phyloP scores from a whole-genome alignment of 2,329 filamentous ascomycete genomes.

The Claviceps citrina region DNA sequence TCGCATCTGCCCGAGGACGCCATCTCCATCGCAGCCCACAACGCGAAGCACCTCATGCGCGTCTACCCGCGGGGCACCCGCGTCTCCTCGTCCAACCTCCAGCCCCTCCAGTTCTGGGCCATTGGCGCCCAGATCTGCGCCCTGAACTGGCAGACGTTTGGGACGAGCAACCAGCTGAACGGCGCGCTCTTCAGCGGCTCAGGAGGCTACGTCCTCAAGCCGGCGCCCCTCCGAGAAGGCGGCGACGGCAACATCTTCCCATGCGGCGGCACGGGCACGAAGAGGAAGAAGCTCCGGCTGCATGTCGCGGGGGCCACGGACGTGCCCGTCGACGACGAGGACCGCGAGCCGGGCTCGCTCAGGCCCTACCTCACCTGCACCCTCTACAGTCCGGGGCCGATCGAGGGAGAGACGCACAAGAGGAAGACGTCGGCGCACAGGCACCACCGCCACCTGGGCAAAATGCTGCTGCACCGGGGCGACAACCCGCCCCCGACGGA shows the following conservation, averaged over 20 bases:
- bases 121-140: slow-evolving; percentile 54
- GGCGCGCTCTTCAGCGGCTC: slow-evolving; percentile 51
- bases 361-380: slow-evolving; percentile 52
- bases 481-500: slow-evolving; percentile 44
- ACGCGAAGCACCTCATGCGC: slow-evolving; percentile 51
- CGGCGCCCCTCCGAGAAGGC: slow-evolving; percentile 39
- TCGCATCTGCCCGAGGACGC: slow-evolving; percentile 32
- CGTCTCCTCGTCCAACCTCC: slow-evolving; percentile 50
- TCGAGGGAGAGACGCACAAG: slow-evolving; percentile 36
- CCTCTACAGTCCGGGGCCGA: slow-evolving; percentile 41
- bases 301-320: slow-evolving; percentile 48
- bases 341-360: slow-evolving; percentile 35
- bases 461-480: slow-evolving; percentile 40
- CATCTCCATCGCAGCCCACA: slow-evolving; percentile 40
- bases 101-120: slow-evolving; percentile 49
- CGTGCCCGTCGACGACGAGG: slow-evolving; percentile 38
- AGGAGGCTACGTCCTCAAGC: slow-evolving; percentile 51
- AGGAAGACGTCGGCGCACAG: slow-evolving; percentile 46
- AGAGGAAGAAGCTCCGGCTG: slow-evolving; percentile 36
- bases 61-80: slow-evolving; percentile 55
- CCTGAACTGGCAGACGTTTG: slow-evolving; percentile 56
- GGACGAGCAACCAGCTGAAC: slow-evolving; percentile 50
- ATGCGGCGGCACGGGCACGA: slow-evolving; percentile 17
- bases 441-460: slow-evolving; percentile 41
- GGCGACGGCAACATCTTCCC: slow-evolving; percentile 35